Percentiles rank a stretch among this genome's conserved stretches.
Evolutionary conservation across 441 rosid species (phyloP).

Genomic region (Capsella rubella): DNA sequence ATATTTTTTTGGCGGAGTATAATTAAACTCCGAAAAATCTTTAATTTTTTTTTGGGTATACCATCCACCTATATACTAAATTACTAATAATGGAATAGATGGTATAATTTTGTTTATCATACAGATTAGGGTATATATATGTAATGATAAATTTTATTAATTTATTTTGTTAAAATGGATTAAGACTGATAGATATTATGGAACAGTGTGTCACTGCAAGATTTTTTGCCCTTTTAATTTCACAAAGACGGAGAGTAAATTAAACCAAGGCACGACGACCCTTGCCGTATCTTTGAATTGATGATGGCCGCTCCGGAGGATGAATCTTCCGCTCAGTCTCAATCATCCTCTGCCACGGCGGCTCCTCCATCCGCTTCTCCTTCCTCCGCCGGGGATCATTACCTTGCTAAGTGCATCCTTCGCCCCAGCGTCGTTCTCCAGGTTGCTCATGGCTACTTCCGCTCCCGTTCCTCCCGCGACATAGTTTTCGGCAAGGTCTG

Average conservation of each 20-base stretch:
- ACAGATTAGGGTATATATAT: not conserved
- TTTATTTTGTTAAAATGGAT: too few species aligned
- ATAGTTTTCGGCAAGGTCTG: slow-evolving; percentile 90
- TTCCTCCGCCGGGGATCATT: slow-evolving; percentile 56
- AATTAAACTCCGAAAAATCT: too few species aligned
- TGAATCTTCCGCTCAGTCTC: slow-evolving; percentile 80
- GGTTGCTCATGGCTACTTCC: slow-evolving; percentile 81
- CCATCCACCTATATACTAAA: not conserved
- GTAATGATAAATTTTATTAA: not conserved
- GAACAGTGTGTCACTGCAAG: slow-evolving; percentile 20
- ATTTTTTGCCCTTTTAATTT: not conserved
- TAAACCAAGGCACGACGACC: slow-evolving; percentile 10
- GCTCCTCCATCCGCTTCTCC: slow-evolving; percentile 55
- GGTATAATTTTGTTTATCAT: not conserved
- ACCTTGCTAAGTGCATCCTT: slow-evolving; percentile 91
- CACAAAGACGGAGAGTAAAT: not conserved
- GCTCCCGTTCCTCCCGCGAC: slow-evolving; percentile 71
- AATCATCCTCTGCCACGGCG: slow-evolving; percentile 67
- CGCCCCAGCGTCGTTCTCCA: slow-evolving; percentile 86
- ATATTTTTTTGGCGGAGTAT: too few species aligned
- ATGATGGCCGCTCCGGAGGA: slow-evolving; percentile 95
- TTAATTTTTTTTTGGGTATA: too few species aligned
- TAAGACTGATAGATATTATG: too few species aligned
- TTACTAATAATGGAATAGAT: too few species aligned
- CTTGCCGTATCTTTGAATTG: slow-evolving; percentile 10